These are phyloP conservation scores for Apiotrichum sp. DNA, from an alignment of 1,284 basidiomycete species.

Conservation along the genomic window DNA sequence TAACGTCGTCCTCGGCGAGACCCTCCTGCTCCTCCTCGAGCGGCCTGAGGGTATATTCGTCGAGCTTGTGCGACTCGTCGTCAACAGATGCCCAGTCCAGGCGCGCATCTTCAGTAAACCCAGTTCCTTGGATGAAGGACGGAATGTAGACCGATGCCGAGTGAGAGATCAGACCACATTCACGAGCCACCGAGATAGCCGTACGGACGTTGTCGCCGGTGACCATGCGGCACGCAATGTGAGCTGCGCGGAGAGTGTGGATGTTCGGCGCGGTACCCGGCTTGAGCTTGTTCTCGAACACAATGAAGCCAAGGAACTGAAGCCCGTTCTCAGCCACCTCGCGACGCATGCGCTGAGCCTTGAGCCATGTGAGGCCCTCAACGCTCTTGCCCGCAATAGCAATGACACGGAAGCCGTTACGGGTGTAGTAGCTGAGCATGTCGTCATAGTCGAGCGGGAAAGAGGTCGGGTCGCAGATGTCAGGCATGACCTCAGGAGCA, in stretches of 20 bases:
- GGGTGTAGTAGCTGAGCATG: constrained; percentile 92
- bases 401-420: constrained; percentile 95
- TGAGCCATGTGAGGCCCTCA: constrained; percentile 91
- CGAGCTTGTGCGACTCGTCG: constrained; percentile 76
- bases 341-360: constrained; percentile 91
- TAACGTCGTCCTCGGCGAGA: constrained; percentile 62
- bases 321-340: constrained; percentile 93
- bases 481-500: constrained; percentile 94
- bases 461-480: constrained; percentile 84
- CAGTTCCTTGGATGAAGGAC: constrained; percentile 70
- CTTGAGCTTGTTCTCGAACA: constrained; percentile 99
- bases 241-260: constrained; percentile 77
- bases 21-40: constrained; percentile 54
- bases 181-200: constrained; percentile 92
- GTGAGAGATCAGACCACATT: constrained; percentile 84
- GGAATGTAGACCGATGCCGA: constrained; percentile 91
- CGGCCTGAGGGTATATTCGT: constrained; percentile 81
- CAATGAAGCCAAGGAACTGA: constrained; percentile 89
- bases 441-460: constrained; percentile 97
- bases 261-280: constrained; percentile 88
- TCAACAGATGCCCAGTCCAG: constrained; percentile 92
- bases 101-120: constrained; percentile 60
- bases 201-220: constrained; percentile 97
- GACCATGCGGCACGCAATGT: constrained; percentile 94
- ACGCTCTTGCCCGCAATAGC: constrained; percentile 96